These are phyloP conservation scores for Acacia acuminata DNA, from an alignment of 306 rosid genomes.

Conservation along the genomic window DNA sequence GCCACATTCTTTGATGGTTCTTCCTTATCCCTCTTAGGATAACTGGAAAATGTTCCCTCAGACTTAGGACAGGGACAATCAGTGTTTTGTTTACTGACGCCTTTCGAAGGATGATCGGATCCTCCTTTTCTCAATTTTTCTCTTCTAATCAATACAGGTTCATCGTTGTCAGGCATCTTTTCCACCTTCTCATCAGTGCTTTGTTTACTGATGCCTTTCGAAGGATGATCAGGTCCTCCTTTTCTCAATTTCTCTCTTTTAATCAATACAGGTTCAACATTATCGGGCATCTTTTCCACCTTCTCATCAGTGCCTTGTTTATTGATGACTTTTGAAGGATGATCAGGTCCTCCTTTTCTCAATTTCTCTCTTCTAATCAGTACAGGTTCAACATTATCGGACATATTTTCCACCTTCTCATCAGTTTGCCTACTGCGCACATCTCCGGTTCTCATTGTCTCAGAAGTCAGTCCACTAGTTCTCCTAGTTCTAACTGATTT, in stretches of 20 bases:
- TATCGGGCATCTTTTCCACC: constrained; percentile 37
- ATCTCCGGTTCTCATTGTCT: constrained; percentile 41
- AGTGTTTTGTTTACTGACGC: constrained; percentile 28
- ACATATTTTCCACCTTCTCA: constrained; percentile 43
- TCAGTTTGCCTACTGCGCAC: constrained; percentile 39
- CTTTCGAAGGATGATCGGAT: constrained; percentile 32
- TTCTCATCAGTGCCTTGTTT: constrained; percentile 34
- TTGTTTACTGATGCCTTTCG: constrained; percentile 32
- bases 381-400: constrained; percentile 34
- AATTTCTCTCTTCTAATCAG: constrained; percentile 46
- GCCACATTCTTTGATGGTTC: constrained; percentile 40
- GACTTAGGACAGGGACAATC: constrained; percentile 35
- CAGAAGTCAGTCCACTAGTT: constrained; percentile 41
- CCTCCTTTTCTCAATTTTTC: constrained; percentile 48
- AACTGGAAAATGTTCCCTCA: constrained; percentile 36
- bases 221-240: constrained; percentile 38
- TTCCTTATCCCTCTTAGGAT: constrained; percentile 32
- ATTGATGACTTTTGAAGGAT: constrained; percentile 27
- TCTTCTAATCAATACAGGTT: constrained; percentile 40
- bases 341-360: constrained; percentile 41
- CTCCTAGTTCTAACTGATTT: constrained; percentile 89
- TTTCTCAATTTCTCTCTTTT: constrained; percentile 49
- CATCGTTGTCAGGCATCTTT: constrained; percentile 40
- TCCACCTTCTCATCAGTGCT: constrained; percentile 34
- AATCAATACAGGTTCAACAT: constrained; percentile 33